Evolutionary conservation across 2,329 filamentous ascomycete species (phyloP).

Genomic region (Fusarium hainanense): DNA sequence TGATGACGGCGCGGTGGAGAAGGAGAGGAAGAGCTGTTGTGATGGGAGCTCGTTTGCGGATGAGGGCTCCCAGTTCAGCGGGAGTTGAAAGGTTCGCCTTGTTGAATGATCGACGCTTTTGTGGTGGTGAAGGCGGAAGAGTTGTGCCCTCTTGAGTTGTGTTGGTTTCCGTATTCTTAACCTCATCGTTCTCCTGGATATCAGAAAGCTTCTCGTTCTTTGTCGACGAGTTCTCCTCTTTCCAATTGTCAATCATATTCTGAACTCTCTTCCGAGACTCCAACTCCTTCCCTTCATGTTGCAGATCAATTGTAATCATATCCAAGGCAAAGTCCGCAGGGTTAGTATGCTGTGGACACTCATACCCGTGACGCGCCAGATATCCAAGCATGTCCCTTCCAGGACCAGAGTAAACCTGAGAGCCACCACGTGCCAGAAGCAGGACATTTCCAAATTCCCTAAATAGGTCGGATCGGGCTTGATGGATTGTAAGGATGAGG

Average conservation of each 20-base stretch:
- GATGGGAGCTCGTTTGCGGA: constrained; percentile 72
- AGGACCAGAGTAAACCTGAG: constrained; percentile 73
- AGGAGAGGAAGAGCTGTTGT: constrained; percentile 73
- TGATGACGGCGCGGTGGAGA: constrained; percentile 73
- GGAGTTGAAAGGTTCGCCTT: constrained; percentile 69
- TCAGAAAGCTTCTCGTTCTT: constrained; percentile 41
- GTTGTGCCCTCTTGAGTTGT: neutral
- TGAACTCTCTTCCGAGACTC: constrained; percentile 72
- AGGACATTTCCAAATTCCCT: constrained; percentile 77
- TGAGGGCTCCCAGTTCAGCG: constrained; percentile 76
- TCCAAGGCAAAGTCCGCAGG: constrained; percentile 83
- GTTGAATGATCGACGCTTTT: constrained; percentile 56
- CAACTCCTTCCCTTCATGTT: constrained; percentile 70
- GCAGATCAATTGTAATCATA: constrained; percentile 79
- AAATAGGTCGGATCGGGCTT: constrained; percentile 79
- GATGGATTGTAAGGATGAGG: constrained; percentile 81
- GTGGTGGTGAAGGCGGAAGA: constrained; percentile 13
- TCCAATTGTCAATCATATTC: constrained; percentile 70
- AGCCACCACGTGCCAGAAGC: constrained; percentile 75
- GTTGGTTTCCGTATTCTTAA: constrained; percentile 17
- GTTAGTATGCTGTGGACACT: constrained; percentile 77
- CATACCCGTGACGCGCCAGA: constrained; percentile 68
- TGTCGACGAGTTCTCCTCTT: constrained; percentile 9
- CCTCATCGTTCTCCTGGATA: constrained; percentile 48
- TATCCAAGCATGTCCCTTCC: constrained; percentile 73